Percentiles rank a stretch among this genome's conserved stretches.
Evolutionary conservation across 345 rosid genomes (phyloP).

Genomic region (Clausena lansium): DNA sequence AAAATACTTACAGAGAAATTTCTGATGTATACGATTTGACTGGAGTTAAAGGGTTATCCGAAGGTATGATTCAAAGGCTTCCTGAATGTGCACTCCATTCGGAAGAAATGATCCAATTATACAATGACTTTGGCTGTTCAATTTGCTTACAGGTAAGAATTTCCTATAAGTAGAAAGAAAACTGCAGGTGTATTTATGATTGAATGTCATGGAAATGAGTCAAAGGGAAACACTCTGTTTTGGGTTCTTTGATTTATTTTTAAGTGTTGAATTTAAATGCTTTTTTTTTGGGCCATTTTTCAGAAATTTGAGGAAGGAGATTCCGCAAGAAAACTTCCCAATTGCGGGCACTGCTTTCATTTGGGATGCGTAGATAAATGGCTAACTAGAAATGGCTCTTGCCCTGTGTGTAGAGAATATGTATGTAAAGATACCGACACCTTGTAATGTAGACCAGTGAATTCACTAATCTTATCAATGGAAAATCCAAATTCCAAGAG

Average conservation of each 20-base stretch:
- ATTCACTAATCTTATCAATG: background rate
- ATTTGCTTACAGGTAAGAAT: slow-evolving; percentile 70
- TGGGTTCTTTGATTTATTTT: background rate
- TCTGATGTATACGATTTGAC: slow-evolving; percentile 55
- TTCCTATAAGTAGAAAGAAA: background rate
- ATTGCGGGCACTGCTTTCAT: slow-evolving; percentile 70
- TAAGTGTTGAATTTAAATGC: background rate
- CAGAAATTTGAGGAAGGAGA: slow-evolving; percentile 73
- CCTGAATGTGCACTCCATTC: slow-evolving; percentile 34
- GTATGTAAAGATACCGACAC: slow-evolving; percentile 22
- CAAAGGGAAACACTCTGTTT: background rate
- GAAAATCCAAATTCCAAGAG: background rate
- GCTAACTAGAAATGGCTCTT: slow-evolving; percentile 54
- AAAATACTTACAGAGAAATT: slow-evolving; percentile 47
- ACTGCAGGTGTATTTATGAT: background rate
- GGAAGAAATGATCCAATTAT: slow-evolving; percentile 1
- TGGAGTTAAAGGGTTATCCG: slow-evolving; percentile 49
- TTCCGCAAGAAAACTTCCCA: slow-evolving; percentile 49
- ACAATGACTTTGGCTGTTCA: slow-evolving; percentile 39
- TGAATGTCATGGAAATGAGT: background rate
- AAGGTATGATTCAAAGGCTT: slow-evolving; percentile 36
- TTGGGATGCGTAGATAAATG: slow-evolving; percentile 66
- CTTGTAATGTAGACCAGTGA: background rate
- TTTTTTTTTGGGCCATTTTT: background rate
- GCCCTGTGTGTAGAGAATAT: slow-evolving; percentile 72